A percentile compares a stretch with the other conserved stretches of the same genome.
Evolutionary conservation across 2,329 filamentous ascomycete genomes (phyloP).

Genomic region (Penicillium verrucosum): DNA sequence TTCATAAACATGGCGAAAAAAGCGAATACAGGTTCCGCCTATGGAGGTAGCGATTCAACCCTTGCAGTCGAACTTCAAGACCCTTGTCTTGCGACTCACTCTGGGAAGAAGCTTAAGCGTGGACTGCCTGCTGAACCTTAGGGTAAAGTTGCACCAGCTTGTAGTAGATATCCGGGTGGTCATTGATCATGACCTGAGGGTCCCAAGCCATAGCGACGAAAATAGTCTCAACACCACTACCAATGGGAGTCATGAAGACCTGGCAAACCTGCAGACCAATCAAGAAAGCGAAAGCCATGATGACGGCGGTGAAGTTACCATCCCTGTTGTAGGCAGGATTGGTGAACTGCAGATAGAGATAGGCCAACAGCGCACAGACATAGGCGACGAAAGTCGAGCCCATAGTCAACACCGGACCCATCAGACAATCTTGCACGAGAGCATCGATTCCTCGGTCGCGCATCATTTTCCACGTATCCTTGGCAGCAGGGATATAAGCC

Average conservation of each 20-base stretch:
- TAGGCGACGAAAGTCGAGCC: constrained; percentile 82
- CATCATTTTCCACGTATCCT: constrained; percentile 88
- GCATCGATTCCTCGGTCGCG: constrained; percentile 88
- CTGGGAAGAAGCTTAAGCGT: constrained; percentile 45
- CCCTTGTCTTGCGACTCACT: not conserved
- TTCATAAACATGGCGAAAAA: not conserved
- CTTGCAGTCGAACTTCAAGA: not conserved
- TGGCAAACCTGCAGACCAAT: constrained; percentile 88
- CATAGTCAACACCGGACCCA: constrained; percentile 69
- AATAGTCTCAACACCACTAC: constrained; percentile 85
- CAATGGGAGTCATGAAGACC: constrained; percentile 83
- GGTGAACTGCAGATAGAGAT: constrained; percentile 82
- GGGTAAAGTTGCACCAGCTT: constrained; percentile 80
- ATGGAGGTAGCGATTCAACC: not conserved
- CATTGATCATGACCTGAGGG: constrained; percentile 66
- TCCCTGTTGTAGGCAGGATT: constrained; percentile 73
- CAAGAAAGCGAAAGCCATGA: constrained; percentile 81
- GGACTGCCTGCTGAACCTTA: constrained; percentile 73
- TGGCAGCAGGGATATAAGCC: constrained; percentile 78
- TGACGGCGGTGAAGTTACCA: constrained; percentile 65
- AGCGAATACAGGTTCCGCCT: not conserved
- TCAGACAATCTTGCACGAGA: constrained; percentile 82
- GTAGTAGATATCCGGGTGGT: constrained; percentile 78
- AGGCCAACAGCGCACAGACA: constrained; percentile 74
- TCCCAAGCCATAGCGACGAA: constrained; percentile 75